phyloP scores from a whole-genome alignment of 176 grass and related monocot species.

The Avena atlantica region DNA sequence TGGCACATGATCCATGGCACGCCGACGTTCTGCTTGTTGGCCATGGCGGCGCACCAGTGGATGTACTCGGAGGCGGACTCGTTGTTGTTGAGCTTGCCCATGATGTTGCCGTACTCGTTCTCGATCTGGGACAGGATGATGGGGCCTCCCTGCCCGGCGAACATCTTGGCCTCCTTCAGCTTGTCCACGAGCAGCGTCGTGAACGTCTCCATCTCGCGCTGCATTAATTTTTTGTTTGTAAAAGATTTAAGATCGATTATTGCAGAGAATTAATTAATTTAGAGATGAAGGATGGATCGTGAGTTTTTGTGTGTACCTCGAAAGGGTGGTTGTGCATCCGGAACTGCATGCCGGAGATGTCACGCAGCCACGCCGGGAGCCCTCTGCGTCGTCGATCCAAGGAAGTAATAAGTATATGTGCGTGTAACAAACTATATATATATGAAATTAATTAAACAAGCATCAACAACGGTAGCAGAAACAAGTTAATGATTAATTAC shows the following conservation, averaged over 20 bases:
- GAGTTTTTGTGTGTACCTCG: slow-evolving; percentile 17
- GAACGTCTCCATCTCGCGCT: slow-evolving; percentile 58
- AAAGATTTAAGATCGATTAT: no score
- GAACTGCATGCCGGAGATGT: slow-evolving; percentile 62
- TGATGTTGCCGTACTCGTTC: slow-evolving; percentile 81
- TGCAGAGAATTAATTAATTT: no score
- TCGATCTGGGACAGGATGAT: slow-evolving; percentile 91
- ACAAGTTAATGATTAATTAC: background rate
- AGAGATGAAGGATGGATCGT: no score
- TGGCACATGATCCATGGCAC: slow-evolving; percentile 95
- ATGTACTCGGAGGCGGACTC: slow-evolving; percentile 62
- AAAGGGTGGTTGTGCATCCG: slow-evolving; percentile 59
- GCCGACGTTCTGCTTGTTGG: slow-evolving; percentile 57
- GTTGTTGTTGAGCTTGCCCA: slow-evolving; percentile 39
- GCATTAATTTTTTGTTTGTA: no score
- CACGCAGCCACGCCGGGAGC: slow-evolving; percentile 56
- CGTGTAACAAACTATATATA: no score
- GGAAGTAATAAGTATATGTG: no score
- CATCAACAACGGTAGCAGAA: no score
- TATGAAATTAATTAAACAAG: no score
- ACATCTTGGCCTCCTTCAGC: slow-evolving; percentile 68
- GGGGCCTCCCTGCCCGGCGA: slow-evolving; percentile 80
- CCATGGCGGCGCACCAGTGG: slow-evolving; percentile 82
- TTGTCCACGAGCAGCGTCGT: slow-evolving; percentile 59
- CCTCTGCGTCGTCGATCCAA: slow-evolving; percentile 15